phyloP scores from a whole-genome alignment of 495 filamentous ascomycete species.

The Hyphodiscus hymeniophilus region DNA sequence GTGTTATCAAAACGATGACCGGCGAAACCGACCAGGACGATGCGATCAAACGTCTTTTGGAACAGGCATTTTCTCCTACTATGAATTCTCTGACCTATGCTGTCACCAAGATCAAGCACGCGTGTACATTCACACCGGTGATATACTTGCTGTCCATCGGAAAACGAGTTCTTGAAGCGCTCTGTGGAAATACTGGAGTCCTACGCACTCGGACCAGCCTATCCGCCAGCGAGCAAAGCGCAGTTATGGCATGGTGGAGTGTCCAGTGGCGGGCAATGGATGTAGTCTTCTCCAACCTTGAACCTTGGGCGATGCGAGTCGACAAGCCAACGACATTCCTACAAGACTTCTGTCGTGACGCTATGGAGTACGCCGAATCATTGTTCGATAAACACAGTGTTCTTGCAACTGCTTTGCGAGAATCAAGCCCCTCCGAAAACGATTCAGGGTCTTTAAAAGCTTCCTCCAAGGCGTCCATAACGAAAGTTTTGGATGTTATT shows the following conservation, averaged over 20 bases:
- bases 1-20: conserved; percentile 72
- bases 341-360: conserved; percentile 87
- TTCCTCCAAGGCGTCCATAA: conserved; percentile 30
- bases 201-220: conserved; percentile 56
- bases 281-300: conserved; percentile 75
- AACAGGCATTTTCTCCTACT: conserved; percentile 46
- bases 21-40: conserved; percentile 60
- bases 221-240: conserved; percentile 49
- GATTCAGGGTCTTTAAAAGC: conserved; percentile 29
- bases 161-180: conserved; percentile 66
- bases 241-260: conserved; percentile 71
- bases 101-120: conserved; percentile 37
- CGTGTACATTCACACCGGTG: conserved; percentile 57
- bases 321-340: conserved; percentile 56
- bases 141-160: conserved; percentile 64
- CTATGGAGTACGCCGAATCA: conserved; percentile 83
- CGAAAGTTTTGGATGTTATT: conserved; percentile 51
- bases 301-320: conserved; percentile 60
- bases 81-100: conserved; percentile 17
- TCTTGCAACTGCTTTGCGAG: conserved; percentile 43
- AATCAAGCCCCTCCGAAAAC: conserved; percentile 32
- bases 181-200: conserved; percentile 79
- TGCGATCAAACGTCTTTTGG: conserved; percentile 63
- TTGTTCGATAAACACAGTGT: conserved; percentile 77
- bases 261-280: conserved; percentile 69